phyloP scores from a whole-genome alignment of 2,329 filamentous ascomycete species.

The Epichloe scottii region DNA sequence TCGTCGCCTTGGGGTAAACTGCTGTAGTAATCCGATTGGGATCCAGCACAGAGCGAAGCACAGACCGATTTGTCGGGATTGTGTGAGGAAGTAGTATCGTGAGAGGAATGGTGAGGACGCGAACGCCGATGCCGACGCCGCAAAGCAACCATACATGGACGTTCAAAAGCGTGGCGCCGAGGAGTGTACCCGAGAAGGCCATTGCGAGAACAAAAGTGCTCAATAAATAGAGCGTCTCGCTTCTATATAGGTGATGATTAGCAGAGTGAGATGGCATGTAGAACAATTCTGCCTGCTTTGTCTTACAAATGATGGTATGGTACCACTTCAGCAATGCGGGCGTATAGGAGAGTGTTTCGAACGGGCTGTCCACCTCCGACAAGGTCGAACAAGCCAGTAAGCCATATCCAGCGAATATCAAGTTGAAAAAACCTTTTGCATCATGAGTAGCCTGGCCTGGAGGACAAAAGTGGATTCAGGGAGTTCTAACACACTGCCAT shows the following conservation, averaged over 20 bases:
- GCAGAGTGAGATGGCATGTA: background rate
- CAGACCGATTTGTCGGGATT: background rate
- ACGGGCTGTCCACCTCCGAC: background rate
- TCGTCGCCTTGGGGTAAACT: background rate
- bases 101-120: background rate
- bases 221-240: background rate
- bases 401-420: background rate
- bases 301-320: background rate
- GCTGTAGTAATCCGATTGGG: background rate
- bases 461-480: too few species aligned
- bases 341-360: background rate
- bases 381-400: background rate
- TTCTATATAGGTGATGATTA: background rate
- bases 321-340: background rate
- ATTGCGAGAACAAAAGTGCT: background rate
- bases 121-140: background rate
- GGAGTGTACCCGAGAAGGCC: background rate
- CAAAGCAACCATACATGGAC: background rate
- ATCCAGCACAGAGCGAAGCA: background rate
- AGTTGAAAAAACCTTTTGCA: background rate
- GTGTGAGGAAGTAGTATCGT: background rate
- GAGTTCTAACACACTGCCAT: background rate
- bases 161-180: background rate
- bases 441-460: background rate
- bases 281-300: background rate